Evolutionary conservation across 2,329 filamentous ascomycete genomes (phyloP).

Genomic region (Microsporum audouinii): DNA sequence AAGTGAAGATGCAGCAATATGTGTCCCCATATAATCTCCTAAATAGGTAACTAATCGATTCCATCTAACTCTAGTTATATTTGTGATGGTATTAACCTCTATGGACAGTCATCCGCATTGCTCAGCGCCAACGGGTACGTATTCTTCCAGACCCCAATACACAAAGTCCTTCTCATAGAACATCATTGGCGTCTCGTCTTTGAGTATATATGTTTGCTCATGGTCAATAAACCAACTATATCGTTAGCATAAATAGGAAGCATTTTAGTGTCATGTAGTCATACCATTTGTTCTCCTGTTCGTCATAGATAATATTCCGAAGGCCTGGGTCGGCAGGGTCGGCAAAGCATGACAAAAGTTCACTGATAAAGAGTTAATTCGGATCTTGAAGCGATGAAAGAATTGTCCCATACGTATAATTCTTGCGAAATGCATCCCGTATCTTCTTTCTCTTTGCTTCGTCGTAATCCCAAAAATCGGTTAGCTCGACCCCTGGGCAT

Average conservation of each 20-base stretch:
- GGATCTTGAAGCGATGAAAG: background rate
- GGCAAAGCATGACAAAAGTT: background rate
- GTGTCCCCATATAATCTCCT: too few relatives aligned
- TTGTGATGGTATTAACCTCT: too few relatives aligned
- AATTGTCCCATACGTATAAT: background rate
- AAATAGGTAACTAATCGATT: too few relatives aligned
- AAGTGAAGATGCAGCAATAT: too few relatives aligned
- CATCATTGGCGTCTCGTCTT: background rate
- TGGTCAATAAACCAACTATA: background rate
- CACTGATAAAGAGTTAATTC: background rate
- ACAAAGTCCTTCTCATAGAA: background rate
- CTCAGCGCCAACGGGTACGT: background rate
- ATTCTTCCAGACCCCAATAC: background rate
- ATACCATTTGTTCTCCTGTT: conserved; percentile 6
- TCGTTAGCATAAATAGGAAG: background rate
- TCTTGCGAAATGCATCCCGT: conserved; percentile 5
- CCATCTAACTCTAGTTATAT: too few relatives aligned
- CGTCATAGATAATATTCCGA: conserved; percentile 7
- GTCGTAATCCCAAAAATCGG: conserved; percentile 3
- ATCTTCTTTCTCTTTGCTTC: conserved; percentile 6
- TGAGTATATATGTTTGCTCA: background rate
- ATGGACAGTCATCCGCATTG: too few relatives aligned
- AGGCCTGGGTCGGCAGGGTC: background rate
- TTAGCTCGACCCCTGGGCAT: conserved; percentile 6
- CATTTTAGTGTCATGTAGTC: background rate